Evolutionary conservation across 192 early-diverging fungal species (phyloP).

Genomic region (Obelidium mucronatum): DNA sequence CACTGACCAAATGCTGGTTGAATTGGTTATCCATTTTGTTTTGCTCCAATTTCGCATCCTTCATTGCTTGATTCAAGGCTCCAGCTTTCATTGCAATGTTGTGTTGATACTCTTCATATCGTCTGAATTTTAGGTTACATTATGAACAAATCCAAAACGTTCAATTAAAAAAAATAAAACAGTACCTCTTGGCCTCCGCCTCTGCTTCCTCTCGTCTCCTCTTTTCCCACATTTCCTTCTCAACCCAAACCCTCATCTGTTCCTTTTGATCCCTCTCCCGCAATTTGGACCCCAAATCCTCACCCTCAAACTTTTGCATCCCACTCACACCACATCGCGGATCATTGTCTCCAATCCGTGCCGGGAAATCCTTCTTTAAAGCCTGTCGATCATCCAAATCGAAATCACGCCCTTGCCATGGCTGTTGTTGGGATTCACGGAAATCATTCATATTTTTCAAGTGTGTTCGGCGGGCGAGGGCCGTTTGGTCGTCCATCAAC

Average conservation of each 20-base stretch:
- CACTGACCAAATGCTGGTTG: conserved; percentile 50
- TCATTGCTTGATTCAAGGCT: conserved; percentile 47
- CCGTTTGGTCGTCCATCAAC: conserved; percentile 54
- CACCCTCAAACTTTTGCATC: conserved; percentile 63
- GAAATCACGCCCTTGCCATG: conserved; percentile 58
- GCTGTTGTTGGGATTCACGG: conserved; percentile 51
- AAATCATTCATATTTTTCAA: conserved; percentile 51
- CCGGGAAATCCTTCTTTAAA: conserved; percentile 55
- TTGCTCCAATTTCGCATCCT: conserved; percentile 39
- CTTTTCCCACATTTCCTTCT: conserved; percentile 56
- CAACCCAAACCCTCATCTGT: conserved; percentile 60
- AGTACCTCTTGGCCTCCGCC: conserved; percentile 48
- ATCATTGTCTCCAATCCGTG: conserved; percentile 55
- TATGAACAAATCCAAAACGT: background rate
- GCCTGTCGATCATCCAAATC: conserved; percentile 63
- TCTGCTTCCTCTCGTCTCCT: conserved; percentile 40
- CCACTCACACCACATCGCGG: conserved; percentile 48
- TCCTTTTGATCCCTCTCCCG: conserved; percentile 51
- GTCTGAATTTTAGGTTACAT: conserved; percentile 17
- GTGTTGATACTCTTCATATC: conserved; percentile 51
- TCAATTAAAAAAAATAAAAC: background rate
- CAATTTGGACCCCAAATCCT: conserved; percentile 51
- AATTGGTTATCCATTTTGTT: conserved; percentile 49
- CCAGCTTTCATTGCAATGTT: conserved; percentile 46
- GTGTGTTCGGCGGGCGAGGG: conserved; percentile 32